phyloP scores from a whole-genome alignment of 257 asterid species.

The Nicotiana attenuata region DNA sequence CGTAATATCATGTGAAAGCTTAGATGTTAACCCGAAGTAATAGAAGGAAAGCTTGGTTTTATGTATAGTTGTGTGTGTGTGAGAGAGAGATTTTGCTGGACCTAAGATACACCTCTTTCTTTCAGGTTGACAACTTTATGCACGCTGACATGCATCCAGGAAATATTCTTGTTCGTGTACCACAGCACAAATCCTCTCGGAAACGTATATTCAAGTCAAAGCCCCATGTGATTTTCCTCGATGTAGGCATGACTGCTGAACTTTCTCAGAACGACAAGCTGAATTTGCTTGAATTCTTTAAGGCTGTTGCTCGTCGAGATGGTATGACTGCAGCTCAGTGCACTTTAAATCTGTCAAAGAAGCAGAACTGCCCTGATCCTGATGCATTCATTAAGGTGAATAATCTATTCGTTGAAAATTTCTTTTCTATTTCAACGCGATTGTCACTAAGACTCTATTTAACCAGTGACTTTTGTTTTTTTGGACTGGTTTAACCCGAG shows the following conservation, averaged over 20 bases:
- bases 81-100: neutral
- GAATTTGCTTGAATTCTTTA: conserved; percentile 61
- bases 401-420: neutral
- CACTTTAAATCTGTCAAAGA: conserved; percentile 52
- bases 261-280: conserved; percentile 53
- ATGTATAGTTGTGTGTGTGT: too few relatives aligned
- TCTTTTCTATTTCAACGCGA: too few relatives aligned
- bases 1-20: neutral
- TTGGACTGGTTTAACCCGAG: too few relatives aligned
- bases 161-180: conserved; percentile 69
- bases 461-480: too few relatives aligned
- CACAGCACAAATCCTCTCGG: conserved; percentile 42
- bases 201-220: conserved; percentile 53
- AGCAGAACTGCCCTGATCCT: conserved; percentile 75
- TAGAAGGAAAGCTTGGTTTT: too few relatives aligned
- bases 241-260: conserved; percentile 90
- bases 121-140: conserved; percentile 78
- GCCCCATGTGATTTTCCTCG: conserved; percentile 72
- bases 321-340: conserved; percentile 65
- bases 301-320: conserved; percentile 75
- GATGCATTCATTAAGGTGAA: conserved; percentile 68
- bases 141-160: conserved; percentile 95
- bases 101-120: neutral
- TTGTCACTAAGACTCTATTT: too few relatives aligned
- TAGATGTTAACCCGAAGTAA: too few relatives aligned